Evolutionary conservation across 169 alveolate species (phyloP).

Genomic region (Plasmodium coatneyi): DNA sequence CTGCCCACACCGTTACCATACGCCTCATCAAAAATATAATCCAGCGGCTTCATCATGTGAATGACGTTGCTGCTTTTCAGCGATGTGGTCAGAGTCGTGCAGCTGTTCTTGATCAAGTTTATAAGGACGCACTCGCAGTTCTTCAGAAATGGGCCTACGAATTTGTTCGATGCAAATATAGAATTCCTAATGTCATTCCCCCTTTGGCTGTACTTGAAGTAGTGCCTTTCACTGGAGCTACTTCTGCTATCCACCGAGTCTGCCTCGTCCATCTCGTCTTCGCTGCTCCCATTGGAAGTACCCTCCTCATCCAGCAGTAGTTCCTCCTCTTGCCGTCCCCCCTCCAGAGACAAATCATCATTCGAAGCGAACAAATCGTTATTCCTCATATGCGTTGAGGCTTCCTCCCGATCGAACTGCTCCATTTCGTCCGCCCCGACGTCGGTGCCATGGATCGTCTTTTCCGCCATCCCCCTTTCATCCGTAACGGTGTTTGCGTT

Average conservation of each 20-base stretch:
- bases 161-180: conserved; percentile 47
- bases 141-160: conserved; percentile 70
- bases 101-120: conserved; percentile 70
- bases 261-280: background rate
- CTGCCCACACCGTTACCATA: background rate
- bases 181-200: conserved; percentile 14
- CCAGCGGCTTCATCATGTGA: conserved; percentile 48
- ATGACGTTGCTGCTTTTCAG: conserved; percentile 49
- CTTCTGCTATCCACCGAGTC: background rate
- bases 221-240: background rate
- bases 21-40: conserved; percentile 40
- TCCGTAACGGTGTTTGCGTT: background rate
- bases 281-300: background rate
- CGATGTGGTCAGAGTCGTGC: conserved; percentile 69
- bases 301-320: background rate
- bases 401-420: background rate
- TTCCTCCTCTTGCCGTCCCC: background rate
- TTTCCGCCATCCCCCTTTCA: background rate
- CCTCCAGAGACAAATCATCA: background rate
- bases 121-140: conserved; percentile 50
- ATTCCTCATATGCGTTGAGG: background rate
- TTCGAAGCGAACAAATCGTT: background rate
- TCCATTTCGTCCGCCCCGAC: background rate
- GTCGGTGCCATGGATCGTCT: background rate
- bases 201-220: conserved; percentile 23